phyloP scores from a whole-genome alignment of 768 basidiomycete species.

The Suillus discolor region DNA sequence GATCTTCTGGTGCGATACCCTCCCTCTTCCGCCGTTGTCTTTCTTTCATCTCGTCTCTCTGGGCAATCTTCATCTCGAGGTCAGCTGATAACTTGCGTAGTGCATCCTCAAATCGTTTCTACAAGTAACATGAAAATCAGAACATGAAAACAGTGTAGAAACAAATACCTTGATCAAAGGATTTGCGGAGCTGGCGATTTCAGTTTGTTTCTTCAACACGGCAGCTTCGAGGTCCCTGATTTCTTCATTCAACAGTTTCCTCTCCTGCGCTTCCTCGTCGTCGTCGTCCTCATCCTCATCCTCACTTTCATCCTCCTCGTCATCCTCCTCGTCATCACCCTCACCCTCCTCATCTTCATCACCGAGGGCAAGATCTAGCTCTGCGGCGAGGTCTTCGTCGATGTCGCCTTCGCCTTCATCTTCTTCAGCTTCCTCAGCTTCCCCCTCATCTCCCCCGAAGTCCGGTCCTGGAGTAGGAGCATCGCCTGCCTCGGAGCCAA shows the following conservation, averaged over 20 bases:
- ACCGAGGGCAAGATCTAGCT: constrained; percentile 83
- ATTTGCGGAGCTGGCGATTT: constrained; percentile 83
- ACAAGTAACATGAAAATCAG: constrained; percentile 6
- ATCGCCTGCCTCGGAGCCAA: constrained; percentile 68
- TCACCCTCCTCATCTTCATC: constrained; percentile 65
- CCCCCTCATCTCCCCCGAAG: constrained; percentile 59
- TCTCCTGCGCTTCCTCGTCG: constrained; percentile 76
- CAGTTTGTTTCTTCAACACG: constrained; percentile 80
- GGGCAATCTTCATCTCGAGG: constrained; percentile 80
- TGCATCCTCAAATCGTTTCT: constrained; percentile 95
- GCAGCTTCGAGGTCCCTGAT: constrained; percentile 88
- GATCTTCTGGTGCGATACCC: constrained; percentile 49
- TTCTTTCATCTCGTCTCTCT: constrained; percentile 81
- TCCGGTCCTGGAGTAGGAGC: constrained; percentile 54
- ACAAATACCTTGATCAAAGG: constrained; percentile 75
- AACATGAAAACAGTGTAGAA: neutral
- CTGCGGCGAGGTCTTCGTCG: constrained; percentile 86
- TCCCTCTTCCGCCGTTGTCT: constrained; percentile 72
- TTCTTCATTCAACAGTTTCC: constrained; percentile 84
- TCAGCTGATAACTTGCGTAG: constrained; percentile 86
- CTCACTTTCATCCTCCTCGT: constrained; percentile 49
- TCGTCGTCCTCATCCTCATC: constrained; percentile 68
- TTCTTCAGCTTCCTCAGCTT: constrained; percentile 59
- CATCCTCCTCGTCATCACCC: constrained; percentile 71
- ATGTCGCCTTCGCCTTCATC: constrained; percentile 77